Evolutionary conservation across 176 grass and related monocot genomes (phyloP).

Genomic region (sorghum (Sorghum bicolor)): Sorghum_bicolor_NCBIv3 NC_012874.2:62748501-62749000

Average conservation of each 20-base stretch:
- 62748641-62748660: not conserved
- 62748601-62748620: not conserved
- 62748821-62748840: not conserved
- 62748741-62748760: constrained; percentile 94
- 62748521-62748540: constrained; percentile 87
- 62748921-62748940: constrained; percentile 2
- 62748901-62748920: not conserved
- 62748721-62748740: constrained; percentile 72
- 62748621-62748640: not conserved
- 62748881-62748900: not conserved
- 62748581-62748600: not conserved
- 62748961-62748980: constrained; percentile 42
- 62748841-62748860: not conserved
- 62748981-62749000: constrained; percentile 81
- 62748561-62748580: constrained; percentile 75
- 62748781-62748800: constrained; percentile 90
- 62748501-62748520: constrained; percentile 71
- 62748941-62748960: not conserved
- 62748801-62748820: not conserved
- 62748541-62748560: constrained; percentile 85
- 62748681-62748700: constrained; percentile 73
- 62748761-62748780: constrained; percentile 63
- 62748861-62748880: not conserved
- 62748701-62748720: constrained; percentile 86
- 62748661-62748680: constrained; percentile 50